A percentile compares a stretch with the other conserved stretches of the same genome.
These are phyloP conservation scores for Parmelia sp. DNA, from an alignment of 495 filamentous ascomycete genomes.

Conservation along the genomic window DNA sequence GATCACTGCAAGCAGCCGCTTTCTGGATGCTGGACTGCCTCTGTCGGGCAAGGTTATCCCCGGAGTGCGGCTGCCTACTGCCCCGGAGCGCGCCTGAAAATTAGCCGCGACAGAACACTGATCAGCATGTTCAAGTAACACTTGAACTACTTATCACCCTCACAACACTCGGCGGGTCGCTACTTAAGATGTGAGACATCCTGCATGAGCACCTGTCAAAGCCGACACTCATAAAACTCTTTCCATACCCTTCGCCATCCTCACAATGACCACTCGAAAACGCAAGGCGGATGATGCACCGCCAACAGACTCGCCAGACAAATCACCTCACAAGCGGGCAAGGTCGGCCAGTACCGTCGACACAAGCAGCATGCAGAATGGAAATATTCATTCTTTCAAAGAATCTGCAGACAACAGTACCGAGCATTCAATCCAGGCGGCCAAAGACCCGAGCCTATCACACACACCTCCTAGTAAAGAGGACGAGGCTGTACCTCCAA, in stretches of 20 bases:
- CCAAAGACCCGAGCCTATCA: neutral
- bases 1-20: neutral
- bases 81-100: neutral
- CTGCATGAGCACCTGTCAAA: neutral
- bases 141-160: neutral
- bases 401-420: neutral
- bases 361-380: neutral
- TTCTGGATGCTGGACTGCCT: too few species aligned
- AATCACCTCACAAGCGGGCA: neutral
- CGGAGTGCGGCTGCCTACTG: neutral
- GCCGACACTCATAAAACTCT: neutral
- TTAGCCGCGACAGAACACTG: neutral
- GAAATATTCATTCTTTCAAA: neutral
- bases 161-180: neutral
- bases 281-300: neutral
- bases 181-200: neutral
- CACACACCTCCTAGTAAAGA: neutral
- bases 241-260: neutral
- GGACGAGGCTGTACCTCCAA: neutral
- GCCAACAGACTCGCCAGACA: neutral
- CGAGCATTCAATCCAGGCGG: neutral
- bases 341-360: neutral
- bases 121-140: neutral
- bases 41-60: too few species aligned
- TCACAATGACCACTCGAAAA: neutral